These are phyloP conservation scores for Cicer cuneatum DNA, from an alignment of 306 rosid species.

Conservation along the genomic window DNA sequence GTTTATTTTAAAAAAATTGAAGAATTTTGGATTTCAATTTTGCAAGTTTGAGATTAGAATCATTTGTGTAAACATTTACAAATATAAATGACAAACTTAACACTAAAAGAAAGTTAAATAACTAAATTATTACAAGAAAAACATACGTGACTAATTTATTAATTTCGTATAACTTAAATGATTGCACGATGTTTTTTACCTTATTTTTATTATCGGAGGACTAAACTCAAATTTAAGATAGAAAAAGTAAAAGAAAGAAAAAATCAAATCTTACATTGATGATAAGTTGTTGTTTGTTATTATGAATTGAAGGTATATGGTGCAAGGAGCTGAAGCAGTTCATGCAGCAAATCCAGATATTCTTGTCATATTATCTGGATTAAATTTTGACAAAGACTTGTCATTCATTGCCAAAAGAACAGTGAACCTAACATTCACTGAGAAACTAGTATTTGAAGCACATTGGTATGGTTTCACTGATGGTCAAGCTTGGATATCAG, in stretches of 20 bases:
- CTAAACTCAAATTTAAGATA: neutral
- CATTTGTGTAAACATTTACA: no score
- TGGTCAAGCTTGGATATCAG: conserved; percentile 68
- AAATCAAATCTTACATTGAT: neutral
- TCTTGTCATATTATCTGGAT: conserved; percentile 82
- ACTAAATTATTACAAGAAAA: no score
- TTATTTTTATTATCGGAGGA: no score
- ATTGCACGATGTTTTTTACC: no score
- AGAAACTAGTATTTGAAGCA: conserved; percentile 70
- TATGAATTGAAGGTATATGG: conserved; percentile 71
- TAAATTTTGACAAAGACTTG: conserved; percentile 67
- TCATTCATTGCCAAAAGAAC: conserved; percentile 61
- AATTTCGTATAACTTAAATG: no score
- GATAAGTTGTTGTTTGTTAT: neutral
- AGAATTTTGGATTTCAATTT: no score
- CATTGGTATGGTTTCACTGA: conserved; percentile 86
- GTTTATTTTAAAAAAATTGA: no score
- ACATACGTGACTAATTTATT: no score
- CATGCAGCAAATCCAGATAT: conserved; percentile 79
- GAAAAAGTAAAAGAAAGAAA: neutral
- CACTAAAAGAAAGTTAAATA: no score
- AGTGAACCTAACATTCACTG: conserved; percentile 58
- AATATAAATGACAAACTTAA: no score
- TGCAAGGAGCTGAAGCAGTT: conserved; percentile 87
- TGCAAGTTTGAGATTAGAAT: no score